Base-by-base conservation (phyloP, 2,329 filamentous ascomycete genomes). In the Fusarium penzigii region DNA sequence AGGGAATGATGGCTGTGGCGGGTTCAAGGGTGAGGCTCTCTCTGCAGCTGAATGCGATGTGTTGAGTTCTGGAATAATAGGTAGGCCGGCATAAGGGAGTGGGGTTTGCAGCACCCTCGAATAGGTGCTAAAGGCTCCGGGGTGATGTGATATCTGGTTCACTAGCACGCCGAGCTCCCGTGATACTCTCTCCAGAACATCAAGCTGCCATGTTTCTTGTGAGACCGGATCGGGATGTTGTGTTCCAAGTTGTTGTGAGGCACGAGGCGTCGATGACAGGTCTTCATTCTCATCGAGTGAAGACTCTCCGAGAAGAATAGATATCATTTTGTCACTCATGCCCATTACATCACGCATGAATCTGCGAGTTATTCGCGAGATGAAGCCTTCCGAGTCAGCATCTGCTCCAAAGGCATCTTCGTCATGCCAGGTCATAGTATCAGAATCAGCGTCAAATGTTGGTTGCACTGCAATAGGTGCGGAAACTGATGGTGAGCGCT, bases 331-430 rank as follows among this genome's bases (percentile, higher is more conserved):
- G 57, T 97, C 91, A 63, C 97, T 92, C 49, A 99, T 89, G 9
- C 93, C 93, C 68, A 97, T 89, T 41, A 99, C 75, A 67, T 97
- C 92, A 47, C 86, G 84, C 62, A 99, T 91, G 29, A 97, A 88
- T 64, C 87, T 90, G 52, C 89, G 84, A 3, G 93, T 96, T 45
- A 97, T 84, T 11, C 88, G 83, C 55, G 86, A 85, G 84, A 91
- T 90, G 59, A 95, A 82, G 1, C 88, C 86, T 58, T 91, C 86
- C 40, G 79, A 76, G 29, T 84, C 78, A 5, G 77, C 72, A 42
- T 75, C 72, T 1, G 72, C 69, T 6, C 77, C 70, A 12, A 72
- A 65, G 2, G 72, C 69, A 36, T 78, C 75, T 49, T 83, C 78
- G 29, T 82, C 80, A 49, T 85, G 78, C 75, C 78, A 80, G 29